Percentiles rank a stretch among this genome's conserved stretches.
These are phyloP conservation scores for Hypericum perforatum DNA, from an alignment of 345 rosid species.

Conservation along the genomic window DNA sequence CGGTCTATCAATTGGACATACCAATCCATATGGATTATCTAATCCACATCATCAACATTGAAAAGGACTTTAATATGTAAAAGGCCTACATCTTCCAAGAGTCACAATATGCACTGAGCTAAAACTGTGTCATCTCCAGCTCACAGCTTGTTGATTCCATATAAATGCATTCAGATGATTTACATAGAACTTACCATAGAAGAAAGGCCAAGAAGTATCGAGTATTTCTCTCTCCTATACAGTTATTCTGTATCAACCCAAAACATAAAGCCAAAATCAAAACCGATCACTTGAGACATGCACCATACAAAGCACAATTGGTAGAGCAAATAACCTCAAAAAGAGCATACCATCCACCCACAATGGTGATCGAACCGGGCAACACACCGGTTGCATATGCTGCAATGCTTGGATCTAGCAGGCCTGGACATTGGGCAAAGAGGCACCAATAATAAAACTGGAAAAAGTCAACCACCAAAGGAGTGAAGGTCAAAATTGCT, in stretches of 20 bases:
- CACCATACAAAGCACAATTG: neutral
- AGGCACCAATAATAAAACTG: conserved; percentile 1
- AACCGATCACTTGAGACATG: neutral
- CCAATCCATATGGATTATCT: no score
- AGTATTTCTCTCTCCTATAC: conserved; percentile 88
- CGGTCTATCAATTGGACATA: no score
- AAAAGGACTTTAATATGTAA: no score
- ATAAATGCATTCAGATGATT: neutral
- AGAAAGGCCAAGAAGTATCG: conserved; percentile 87
- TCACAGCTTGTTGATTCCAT: neutral
- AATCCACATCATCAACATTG: no score
- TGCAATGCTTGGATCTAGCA: conserved; percentile 94
- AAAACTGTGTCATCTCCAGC: neutral
- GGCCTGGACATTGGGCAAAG: conserved; percentile 42
- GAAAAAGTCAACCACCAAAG: neutral
- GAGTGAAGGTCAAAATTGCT: conserved; percentile 18
- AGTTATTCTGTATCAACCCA: conserved; percentile 58
- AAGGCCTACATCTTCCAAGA: no score
- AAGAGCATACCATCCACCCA: conserved; percentile 81
- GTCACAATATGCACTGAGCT: no score
- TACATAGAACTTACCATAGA: conserved; percentile 59
- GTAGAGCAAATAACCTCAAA: neutral
- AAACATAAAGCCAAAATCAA: conserved; percentile 6
- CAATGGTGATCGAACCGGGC: conserved; percentile 98
- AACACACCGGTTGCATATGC: conserved; percentile 83